These are phyloP conservation scores for Phialocephala subalpina DNA, from an alignment of 2,329 filamentous ascomycete species.

Conservation along the genomic window DNA sequence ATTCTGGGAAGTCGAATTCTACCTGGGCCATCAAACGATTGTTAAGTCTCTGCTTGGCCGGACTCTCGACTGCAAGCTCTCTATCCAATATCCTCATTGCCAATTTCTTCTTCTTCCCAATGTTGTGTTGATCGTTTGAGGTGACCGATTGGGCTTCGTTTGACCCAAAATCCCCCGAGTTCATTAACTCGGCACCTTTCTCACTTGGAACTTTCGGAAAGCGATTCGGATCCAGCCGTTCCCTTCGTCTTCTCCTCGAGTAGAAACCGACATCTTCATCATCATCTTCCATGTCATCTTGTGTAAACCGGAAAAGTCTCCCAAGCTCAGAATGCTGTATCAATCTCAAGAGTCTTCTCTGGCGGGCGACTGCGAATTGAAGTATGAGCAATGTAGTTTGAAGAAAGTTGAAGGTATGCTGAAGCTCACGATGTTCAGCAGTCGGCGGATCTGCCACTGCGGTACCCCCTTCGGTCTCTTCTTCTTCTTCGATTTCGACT, in stretches of 20 bases:
- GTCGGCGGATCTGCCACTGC: slow-evolving; percentile 42
- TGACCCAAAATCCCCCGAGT: slow-evolving; percentile 79
- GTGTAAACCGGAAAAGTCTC: slow-evolving; percentile 32
- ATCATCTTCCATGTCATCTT: slow-evolving; percentile 33
- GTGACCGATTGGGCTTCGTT: slow-evolving; percentile 63
- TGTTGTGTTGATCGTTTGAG: slow-evolving; percentile 54
- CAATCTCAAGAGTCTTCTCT: slow-evolving; percentile 35
- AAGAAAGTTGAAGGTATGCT: slow-evolving; percentile 33
- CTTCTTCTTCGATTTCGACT: slow-evolving; percentile 27
- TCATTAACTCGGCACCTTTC: slow-evolving; percentile 80
- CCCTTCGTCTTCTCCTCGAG: slow-evolving; percentile 54
- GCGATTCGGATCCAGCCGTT: slow-evolving; percentile 58
- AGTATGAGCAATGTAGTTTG: slow-evolving; percentile 40
- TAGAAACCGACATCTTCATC: slow-evolving; percentile 30
- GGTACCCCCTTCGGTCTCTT: slow-evolving; percentile 21
- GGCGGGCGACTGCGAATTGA: slow-evolving; percentile 35
- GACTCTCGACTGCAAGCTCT: slow-evolving; percentile 77
- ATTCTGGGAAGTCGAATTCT: slow-evolving; percentile 32
- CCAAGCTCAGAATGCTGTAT: slow-evolving; percentile 35
- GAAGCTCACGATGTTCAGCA: slow-evolving; percentile 46
- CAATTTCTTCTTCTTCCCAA: slow-evolving; percentile 60
- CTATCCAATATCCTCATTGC: slow-evolving; percentile 79
- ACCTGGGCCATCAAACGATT: slow-evolving; percentile 74
- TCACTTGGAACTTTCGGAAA: slow-evolving; percentile 89
- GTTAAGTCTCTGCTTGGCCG: slow-evolving; percentile 66